Base-by-base conservation (phyloP, 768 basidiomycete species). In the Pisolithus microcarpus region DNA sequence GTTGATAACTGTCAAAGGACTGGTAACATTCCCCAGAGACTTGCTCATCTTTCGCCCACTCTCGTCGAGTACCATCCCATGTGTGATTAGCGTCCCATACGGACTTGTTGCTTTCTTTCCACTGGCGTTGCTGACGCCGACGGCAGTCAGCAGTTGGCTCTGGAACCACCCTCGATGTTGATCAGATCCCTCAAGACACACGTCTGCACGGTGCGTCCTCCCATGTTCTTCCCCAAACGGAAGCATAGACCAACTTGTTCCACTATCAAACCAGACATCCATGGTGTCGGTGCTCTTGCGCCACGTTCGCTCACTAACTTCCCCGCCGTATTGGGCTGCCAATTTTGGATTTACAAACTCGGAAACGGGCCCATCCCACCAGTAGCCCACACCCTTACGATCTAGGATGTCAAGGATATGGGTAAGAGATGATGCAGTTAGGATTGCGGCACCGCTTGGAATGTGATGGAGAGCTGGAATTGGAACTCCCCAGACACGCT, bases 141-240 rank as follows among this genome's bases (percentile, higher is more conserved):
- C 70, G 8, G 82, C 79, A 4, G 96, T 98, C 44, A 99, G 71
- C 24, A 99, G 70, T 57, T 91, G 87, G 51, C 91, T 94, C 68
- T 99, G 96, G 74, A 99, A 99, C 95, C 95, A 99, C 8, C 95
- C 95, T 7, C 95, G 85, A 66, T 99, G 95, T 66, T 98, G 95
- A 67, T 99, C 95, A 1, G 89, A 87, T 13, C 96, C 96, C 61
- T 99, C 95, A 26, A 99, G 70, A 62, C 91, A 95, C 26, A 97
- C 75, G 60, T 98, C 93, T 1, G 93, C 89, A 39, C 73, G 70
- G 47, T 76, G 71, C 28, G 63, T 68, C 56, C 72, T 58, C 21
- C 62, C 70, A 16, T 70, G 67, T 18, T 66, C 73, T 49, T 60
- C 19, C 39, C 18, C 34, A 47, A 73, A 70, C 36, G 70, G 70